Base-by-base conservation (phyloP, 2,329 filamentous ascomycete genomes). In the Pezicula neosporulosa region DNA sequence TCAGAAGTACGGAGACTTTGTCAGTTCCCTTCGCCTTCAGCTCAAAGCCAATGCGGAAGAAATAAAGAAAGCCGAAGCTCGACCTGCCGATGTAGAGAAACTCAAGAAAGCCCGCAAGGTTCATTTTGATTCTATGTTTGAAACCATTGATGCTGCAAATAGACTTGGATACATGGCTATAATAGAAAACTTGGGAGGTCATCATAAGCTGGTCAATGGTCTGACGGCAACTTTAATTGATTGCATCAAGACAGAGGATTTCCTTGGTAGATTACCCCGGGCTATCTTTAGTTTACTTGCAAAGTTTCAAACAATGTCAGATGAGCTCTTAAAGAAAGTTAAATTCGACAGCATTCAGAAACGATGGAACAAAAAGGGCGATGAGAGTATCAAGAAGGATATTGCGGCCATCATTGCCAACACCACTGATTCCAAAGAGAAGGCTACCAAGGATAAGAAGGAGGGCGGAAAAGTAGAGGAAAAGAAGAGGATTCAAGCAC, bases 301-400 rank as follows among this genome's bases (percentile, higher is more conserved):
- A 5, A 82, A 78, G 47, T 64, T 68, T 35, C 85, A 84, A 52
- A 76, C 84, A 39, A 81, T 77, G 45, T 80, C 77, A 56, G 82
- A 78, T 53, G 75, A 76, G 42, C 66, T 83, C 35, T 70, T 83
- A 39, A 80, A 84, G 57, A 83, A 80, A 54, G 79, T 83, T 38
- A 87, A 87, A 61, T 80, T 90, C 50, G 78, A 82, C 51, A 82
- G 80, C 49, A 78, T 88, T 15, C 76, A 83, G 38, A 81, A 81
- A 54, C 77, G 81, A 8, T 81, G 87, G 62, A 77, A 76, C 53
- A 85, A 65, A 61, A 83, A 82, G 60, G 85, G 82, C 24, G 84
- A 88, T 60, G 76, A 79, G 0, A 80, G 85, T 48, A 80, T 82
- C 44, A 85, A 85, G 60, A 76, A 76, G 4, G 70, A 85, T 44